Percentiles rank a stretch among this genome's conserved stretches.
phyloP scores from a whole-genome alignment of 371 early-diverging fungal species.

The Catenaria anguillulae region DNA sequence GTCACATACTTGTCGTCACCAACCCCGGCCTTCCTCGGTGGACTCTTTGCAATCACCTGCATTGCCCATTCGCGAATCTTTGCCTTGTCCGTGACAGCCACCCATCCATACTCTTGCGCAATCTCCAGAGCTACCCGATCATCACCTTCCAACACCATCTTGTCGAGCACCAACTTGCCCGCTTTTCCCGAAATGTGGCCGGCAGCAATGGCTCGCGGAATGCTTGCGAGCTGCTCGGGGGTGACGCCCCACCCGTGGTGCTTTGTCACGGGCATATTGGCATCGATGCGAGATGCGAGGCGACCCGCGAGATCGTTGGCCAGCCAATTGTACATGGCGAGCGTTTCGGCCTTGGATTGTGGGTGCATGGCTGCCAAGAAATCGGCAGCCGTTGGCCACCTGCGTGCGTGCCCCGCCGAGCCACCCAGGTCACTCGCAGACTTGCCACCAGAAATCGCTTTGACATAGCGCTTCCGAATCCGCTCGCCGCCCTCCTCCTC shows the following conservation, averaged over 20 bases:
- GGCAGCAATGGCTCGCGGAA: constrained; percentile 45
- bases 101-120: constrained; percentile 52
- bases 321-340: constrained; percentile 19
- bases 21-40: neutral
- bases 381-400: constrained; percentile 11
- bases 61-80: constrained; percentile 19
- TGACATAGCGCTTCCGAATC: constrained; percentile 29
- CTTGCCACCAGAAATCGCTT: constrained; percentile 18
- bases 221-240: constrained; percentile 36
- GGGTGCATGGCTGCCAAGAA: constrained; percentile 39
- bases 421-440: neutral
- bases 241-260: constrained; percentile 43
- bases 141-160: constrained; percentile 45
- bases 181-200: constrained; percentile 44
- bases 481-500: constrained; percentile 61
- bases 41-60: neutral
- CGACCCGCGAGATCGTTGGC: constrained; percentile 60
- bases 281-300: no score
- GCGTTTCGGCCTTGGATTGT: constrained; percentile 35
- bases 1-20: neutral
- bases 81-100: constrained; percentile 34
- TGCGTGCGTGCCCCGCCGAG: no score
- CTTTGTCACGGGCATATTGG: no score
- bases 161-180: constrained; percentile 45
- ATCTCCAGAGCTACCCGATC: constrained; percentile 34